Conservation (phyloP, 2,329 filamentous ascomycete species). For the Verticillium zaregamsianum region DNA sequence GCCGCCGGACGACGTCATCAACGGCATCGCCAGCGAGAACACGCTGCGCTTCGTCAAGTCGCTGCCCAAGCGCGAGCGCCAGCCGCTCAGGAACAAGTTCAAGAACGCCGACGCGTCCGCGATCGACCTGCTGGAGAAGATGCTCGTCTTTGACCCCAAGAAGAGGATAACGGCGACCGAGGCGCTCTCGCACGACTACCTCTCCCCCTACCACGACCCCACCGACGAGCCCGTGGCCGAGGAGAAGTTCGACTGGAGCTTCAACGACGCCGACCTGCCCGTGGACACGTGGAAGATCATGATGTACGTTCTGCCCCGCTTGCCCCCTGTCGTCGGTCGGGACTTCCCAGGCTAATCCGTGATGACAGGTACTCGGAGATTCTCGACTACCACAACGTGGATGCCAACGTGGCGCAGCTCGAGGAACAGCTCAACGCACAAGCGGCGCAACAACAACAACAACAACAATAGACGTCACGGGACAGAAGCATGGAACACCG, state of each 20-base stretch:
- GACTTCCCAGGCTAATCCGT: constrained; percentile 4
- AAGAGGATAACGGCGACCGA: constrained; percentile 86
- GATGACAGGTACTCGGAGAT: constrained; percentile 89
- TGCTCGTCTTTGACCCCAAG: constrained; percentile 98
- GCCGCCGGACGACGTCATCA: constrained; percentile 95
- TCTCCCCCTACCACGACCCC: constrained; percentile 94
- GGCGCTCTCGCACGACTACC: constrained; percentile 86
- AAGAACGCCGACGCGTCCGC: constrained; percentile 84
- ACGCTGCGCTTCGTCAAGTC: constrained; percentile 97
- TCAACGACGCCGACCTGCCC: constrained; percentile 95
- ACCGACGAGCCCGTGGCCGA: constrained; percentile 93
- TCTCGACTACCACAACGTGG: constrained; percentile 95
- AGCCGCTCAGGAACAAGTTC: constrained; percentile 84
- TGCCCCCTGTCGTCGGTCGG: not conserved
- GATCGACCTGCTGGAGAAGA: constrained; percentile 88
- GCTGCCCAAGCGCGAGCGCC: constrained; percentile 87
- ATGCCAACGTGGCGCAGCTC: constrained; percentile 36
- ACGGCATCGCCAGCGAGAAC: constrained; percentile 96
- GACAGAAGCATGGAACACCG: not conserved
- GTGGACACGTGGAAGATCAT: constrained; percentile 99
- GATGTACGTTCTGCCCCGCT: constrained; percentile 66
- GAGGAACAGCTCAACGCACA: constrained; percentile 34
- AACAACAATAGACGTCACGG: not conserved
- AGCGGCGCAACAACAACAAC: constrained; percentile 16
- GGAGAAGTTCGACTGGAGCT: constrained; percentile 99